Percentiles rank a stretch among this genome's conserved stretches.
Conservation (phyloP, 305 asterid species). For the Caryopteris hybrid region DNA sequence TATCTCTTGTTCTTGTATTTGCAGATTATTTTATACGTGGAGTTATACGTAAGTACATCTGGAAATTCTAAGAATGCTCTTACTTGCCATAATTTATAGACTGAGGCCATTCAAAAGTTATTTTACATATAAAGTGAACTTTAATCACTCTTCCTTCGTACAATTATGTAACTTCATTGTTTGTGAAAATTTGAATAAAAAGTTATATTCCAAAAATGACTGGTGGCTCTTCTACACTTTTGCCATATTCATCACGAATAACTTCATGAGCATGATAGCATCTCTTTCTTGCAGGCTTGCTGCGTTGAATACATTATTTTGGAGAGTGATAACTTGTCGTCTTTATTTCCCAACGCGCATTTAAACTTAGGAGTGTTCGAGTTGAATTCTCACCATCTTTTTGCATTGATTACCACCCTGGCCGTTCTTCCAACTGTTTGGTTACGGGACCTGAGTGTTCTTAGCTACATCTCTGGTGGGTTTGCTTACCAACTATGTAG, state of each 20-base stretch:
- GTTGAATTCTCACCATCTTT: constrained; percentile 55
- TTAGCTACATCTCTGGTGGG: constrained; percentile 87
- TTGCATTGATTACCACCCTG: constrained; percentile 57
- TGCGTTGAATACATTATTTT: constrained; percentile 85
- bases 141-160: too few relatives aligned
- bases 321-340: constrained; percentile 80
- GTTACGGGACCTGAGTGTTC: constrained; percentile 71
- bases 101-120: background rate
- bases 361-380: constrained; percentile 51
- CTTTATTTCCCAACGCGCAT: constrained; percentile 76
- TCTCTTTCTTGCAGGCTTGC: constrained; percentile 56
- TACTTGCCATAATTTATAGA: background rate
- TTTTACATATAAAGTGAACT: too few relatives aligned
- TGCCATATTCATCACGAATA: background rate
- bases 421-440: constrained; percentile 90
- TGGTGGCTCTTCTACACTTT: background rate
- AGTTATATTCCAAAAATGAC: too few relatives aligned
- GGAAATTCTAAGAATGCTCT: background rate
- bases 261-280: background rate
- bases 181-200: too few relatives aligned
- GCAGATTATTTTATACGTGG: constrained; percentile 82
- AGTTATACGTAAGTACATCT: constrained; percentile 75
- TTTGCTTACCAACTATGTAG: background rate
- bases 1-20: constrained; percentile 20
- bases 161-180: too few relatives aligned